A percentile compares a stretch with the other conserved stretches of the same genome.
Evolutionary conservation across 768 basidiomycete species (phyloP).

Genomic region (Dioszegia hungarica): DNA sequence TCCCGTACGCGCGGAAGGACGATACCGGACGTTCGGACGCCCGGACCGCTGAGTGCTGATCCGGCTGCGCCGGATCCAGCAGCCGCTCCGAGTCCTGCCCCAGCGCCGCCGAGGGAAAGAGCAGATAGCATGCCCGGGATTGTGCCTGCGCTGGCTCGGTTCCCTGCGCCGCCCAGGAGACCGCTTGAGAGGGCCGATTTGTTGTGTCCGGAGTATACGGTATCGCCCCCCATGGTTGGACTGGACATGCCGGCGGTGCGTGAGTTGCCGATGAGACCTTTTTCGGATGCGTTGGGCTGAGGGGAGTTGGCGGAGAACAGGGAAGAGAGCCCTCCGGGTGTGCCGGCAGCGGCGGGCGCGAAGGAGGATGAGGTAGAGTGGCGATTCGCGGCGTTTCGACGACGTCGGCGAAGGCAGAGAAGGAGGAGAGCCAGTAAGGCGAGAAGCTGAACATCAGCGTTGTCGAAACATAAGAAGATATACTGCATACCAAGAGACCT

Average conservation of each 20-base stretch:
- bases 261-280: conserved; percentile 26
- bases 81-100: conserved; percentile 4
- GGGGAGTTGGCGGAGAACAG: conserved; percentile 11
- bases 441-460: conserved; percentile 13
- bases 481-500: conserved; percentile 35
- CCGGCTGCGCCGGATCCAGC: conserved; percentile 6
- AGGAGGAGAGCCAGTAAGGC: conserved; percentile 23
- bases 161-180: not conserved
- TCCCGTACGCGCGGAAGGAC: conserved; percentile 44
- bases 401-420: conserved; percentile 16
- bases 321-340: conserved; percentile 6
- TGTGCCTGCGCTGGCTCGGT: too few species aligned
- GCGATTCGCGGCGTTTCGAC: conserved; percentile 10
- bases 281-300: conserved; percentile 28
- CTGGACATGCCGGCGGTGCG: conserved; percentile 11
- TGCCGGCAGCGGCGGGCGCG: conserved; percentile 2
- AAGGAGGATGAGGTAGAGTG: conserved; percentile 29
- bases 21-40: conserved; percentile 29
- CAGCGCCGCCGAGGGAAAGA: not conserved
- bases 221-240: conserved; percentile 37
- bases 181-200: conserved; percentile 2
- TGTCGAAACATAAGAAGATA: not conserved
- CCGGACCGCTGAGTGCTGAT: conserved; percentile 7
- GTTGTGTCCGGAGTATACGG: conserved; percentile 25
- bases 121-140: not conserved